phyloP scores from a whole-genome alignment of 306 rosid genomes.

The Glycine latifolia region DNA sequence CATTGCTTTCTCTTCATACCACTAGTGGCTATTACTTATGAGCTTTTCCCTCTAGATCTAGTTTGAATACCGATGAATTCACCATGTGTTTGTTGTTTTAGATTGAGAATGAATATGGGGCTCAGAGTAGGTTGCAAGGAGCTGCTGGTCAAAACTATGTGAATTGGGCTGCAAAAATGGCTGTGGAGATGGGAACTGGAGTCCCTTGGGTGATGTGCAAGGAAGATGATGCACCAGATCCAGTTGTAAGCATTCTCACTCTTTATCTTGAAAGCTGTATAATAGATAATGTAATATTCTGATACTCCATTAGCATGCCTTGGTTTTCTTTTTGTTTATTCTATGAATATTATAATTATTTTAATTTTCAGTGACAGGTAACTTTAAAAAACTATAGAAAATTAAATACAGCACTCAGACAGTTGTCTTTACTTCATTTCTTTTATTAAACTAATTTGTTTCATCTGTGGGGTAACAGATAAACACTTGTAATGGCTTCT shows the following conservation, averaged over 20 bases:
- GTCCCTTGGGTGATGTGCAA: conserved; percentile 97
- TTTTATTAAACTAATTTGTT: conserved; percentile 37
- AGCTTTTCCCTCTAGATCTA: conserved; percentile 27
- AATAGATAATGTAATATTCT: neutral
- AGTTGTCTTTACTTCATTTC: neutral
- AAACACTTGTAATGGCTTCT: conserved; percentile 89
- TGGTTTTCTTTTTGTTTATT: conserved; percentile 11
- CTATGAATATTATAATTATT: neutral
- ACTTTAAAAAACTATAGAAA: neutral
- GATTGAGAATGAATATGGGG: conserved; percentile 92
- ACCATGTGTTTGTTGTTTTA: conserved; percentile 37
- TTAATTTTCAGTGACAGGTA: neutral
- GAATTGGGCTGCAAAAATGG: conserved; percentile 91
- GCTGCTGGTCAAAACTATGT: conserved; percentile 72
- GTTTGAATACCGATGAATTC: conserved; percentile 9
- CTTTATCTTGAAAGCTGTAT: conserved; percentile 7
- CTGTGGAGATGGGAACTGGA: conserved; percentile 75
- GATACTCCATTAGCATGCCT: conserved; percentile 1
- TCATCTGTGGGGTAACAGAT: conserved; percentile 60
- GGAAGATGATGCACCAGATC: conserved; percentile 95
- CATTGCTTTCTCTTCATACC: neutral
- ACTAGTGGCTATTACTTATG: neutral
- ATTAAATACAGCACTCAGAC: neutral
- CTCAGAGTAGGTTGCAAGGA: conserved; percentile 74
- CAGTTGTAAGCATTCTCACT: conserved; percentile 64